Evolutionary conservation across 140 eudicot genomes (phyloP).

Genomic region (Artemisia princeps): DNA sequence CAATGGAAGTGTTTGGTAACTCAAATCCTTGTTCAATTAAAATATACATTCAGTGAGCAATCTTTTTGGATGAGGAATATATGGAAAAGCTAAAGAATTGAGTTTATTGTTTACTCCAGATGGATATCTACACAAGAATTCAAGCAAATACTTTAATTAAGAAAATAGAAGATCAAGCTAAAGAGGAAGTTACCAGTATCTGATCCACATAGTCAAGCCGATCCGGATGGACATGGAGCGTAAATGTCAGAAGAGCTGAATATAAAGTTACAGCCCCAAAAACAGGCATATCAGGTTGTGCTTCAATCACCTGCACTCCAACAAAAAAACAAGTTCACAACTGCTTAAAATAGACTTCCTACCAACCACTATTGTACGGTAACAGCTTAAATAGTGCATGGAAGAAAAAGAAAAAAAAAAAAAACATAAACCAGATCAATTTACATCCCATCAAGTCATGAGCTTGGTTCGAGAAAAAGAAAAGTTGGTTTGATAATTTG

Average conservation of each 20-base stretch:
- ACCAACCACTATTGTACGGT: background rate
- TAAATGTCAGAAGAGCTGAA: slow-evolving; percentile 85
- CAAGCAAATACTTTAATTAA: slow-evolving; percentile 6
- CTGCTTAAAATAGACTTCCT: slow-evolving; percentile 9
- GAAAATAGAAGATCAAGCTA: slow-evolving; percentile 4
- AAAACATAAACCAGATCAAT: slow-evolving; percentile 3
- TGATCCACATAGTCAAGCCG: slow-evolving; percentile 98
- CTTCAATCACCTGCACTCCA: slow-evolving; percentile 79
- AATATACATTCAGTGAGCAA: slow-evolving; percentile 1
- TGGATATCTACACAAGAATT: slow-evolving; percentile 2
- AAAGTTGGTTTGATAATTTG: background rate
- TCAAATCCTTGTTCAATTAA: slow-evolving; percentile 1
- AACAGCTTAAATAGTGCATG: background rate
- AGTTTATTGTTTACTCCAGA: background rate
- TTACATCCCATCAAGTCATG: slow-evolving; percentile 13
- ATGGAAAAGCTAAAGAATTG: background rate
- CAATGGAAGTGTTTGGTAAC: slow-evolving; percentile 12
- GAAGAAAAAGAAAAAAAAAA: background rate
- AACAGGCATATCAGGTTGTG: slow-evolving; percentile 85
- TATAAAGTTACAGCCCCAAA: slow-evolving; percentile 85
- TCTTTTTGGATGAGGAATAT: background rate
- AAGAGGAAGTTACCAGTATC: slow-evolving; percentile 56
- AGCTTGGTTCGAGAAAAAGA: background rate
- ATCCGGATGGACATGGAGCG: slow-evolving; percentile 91
- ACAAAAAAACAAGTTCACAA: slow-evolving; percentile 16